Evolutionary conservation across 1,139 yeast genomes (phyloP), one percentile per base, ranked within the genome.

Genomic region (Diutina sp.): DNA sequence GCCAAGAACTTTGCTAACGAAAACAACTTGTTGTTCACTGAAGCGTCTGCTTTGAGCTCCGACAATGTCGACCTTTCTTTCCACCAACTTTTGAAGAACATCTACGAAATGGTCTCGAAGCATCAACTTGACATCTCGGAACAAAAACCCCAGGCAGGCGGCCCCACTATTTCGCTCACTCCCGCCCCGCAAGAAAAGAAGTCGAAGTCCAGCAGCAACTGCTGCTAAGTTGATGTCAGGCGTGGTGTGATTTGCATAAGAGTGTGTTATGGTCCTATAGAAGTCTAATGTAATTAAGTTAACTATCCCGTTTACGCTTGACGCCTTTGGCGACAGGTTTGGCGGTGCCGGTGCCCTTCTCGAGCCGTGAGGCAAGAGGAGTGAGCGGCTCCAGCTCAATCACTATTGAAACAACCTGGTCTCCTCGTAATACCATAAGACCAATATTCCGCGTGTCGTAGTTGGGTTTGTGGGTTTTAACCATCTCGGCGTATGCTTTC

Each of bases 1-100:
- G 99, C 99, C 58, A 87, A 85, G 71, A 87, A 86, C 68, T 93
- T 93, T 76, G 97, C 99, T 55, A 83, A 88, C 60, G 99, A 95
- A 72, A 91, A 93, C 74, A 90, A 82, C 69, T 78, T 93, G 65
- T 78, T 93, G 66, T 93, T 93, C 70, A 91, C 97, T 56, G 99
- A 93, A 74, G 96, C 99, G n/a, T 86, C 96, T 59, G 99, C 99
- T 21, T 79, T 95, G 62, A 90, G 90, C 65, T 86, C 96, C 51
- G 95, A 93, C 66, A 95, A 95, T 70, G 99, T 93, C 59, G 99
- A 93, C 69, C 79, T 84, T 63, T 93, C 97, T 4, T 93, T 93
- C 80, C 90, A 90, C 69, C 96, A 90, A 69, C 82, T 95, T 63
- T 82, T 90, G 65, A 88, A 90, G 63, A 90, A 91, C 66, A 93